phyloP scores from a whole-genome alignment of 257 asterid species.

The Mentha longifolia region DNA sequence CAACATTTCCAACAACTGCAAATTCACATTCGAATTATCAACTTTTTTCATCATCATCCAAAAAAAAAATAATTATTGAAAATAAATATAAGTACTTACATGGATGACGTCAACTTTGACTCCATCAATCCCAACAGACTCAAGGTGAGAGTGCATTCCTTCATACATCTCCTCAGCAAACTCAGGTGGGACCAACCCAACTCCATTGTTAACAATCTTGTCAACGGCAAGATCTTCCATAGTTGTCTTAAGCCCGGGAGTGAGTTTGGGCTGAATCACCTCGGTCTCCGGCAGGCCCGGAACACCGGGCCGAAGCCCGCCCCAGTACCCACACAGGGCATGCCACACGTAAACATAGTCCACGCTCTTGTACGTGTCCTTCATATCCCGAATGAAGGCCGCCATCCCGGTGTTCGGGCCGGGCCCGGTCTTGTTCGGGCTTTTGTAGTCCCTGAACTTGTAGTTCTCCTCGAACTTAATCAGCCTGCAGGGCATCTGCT shows the following conservation, averaged over 20 bases:
- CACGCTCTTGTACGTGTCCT: slow-evolving; percentile 60
- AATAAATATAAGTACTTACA: too few relatives aligned
- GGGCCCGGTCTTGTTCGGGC: slow-evolving; percentile 48
- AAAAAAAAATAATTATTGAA: too few relatives aligned
- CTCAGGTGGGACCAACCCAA: slow-evolving; percentile 88
- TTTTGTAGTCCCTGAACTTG: slow-evolving; percentile 73
- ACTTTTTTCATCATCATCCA: too few relatives aligned
- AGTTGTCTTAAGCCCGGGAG: slow-evolving; percentile 79
- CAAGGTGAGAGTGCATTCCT: slow-evolving; percentile 86
- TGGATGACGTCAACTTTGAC: slow-evolving; percentile 96
- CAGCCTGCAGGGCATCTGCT: slow-evolving; percentile 94
- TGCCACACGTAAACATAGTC: slow-evolving; percentile 94
- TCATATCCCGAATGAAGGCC: slow-evolving; percentile 73
- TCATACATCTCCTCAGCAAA: slow-evolving; percentile 63
- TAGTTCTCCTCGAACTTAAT: slow-evolving; percentile 74
- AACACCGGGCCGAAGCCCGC: slow-evolving; percentile 73
- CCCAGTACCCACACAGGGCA: slow-evolving; percentile 97
- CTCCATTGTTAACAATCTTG: slow-evolving; percentile 86
- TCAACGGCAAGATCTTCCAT: slow-evolving; percentile 98
- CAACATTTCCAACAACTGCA: slow-evolving; percentile 86
- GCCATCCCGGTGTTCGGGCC: slow-evolving; percentile 77
- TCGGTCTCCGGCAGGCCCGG: slow-evolving; percentile 64
- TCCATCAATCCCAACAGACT: slow-evolving; percentile 87
- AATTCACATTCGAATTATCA: too few relatives aligned
- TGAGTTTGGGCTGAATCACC: slow-evolving; percentile 63